phyloP scores from a whole-genome alignment of 805 yeast species.

The Millerago galiae region DNA sequence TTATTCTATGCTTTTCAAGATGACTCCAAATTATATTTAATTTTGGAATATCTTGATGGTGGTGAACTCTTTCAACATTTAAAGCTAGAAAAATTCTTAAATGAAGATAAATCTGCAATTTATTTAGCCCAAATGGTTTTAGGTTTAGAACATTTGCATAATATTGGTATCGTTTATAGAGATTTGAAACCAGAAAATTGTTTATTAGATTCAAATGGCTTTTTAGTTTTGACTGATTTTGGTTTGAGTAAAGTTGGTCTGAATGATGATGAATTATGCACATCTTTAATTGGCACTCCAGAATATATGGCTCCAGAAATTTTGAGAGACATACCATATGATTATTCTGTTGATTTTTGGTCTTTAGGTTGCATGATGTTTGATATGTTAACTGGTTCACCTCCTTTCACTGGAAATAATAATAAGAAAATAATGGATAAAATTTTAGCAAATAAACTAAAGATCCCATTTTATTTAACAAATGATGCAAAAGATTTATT shows the following conservation, averaged over 20 bases:
- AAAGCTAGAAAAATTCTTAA: conserved; percentile 89
- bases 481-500: conserved; percentile 76
- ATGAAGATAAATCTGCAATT: conserved; percentile 87
- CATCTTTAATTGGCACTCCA: conserved; percentile 75
- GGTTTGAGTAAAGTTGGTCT: conserved; percentile 80
- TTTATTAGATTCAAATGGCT: conserved; percentile 88
- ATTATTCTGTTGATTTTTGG: conserved; percentile 86
- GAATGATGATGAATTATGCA: conserved; percentile 56
- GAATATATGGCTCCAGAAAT: conserved; percentile 92
- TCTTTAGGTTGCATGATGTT: conserved; percentile 77
- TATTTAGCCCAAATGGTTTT: conserved; percentile 91
- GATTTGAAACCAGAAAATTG: conserved; percentile 97
- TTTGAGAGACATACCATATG: conserved; percentile 68
- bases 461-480: conserved; percentile 69
- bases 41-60: conserved; percentile 80
- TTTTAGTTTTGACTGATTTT: conserved; percentile 91
- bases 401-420: conserved; percentile 84
- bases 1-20: conserved; percentile 83
- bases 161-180: conserved; percentile 91
- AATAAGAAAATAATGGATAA: conserved; percentile 72
- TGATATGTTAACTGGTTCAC: conserved; percentile 79
- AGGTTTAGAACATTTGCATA: conserved; percentile 90
- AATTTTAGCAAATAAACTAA: conserved; percentile 59
- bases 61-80: conserved; percentile 92
- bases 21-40: conserved; percentile 61